Percentiles rank a stretch among this genome's conserved stretches.
phyloP scores from a whole-genome alignment of 2,329 filamentous ascomycete species.

The Raffaelea ambrosiae region DNA sequence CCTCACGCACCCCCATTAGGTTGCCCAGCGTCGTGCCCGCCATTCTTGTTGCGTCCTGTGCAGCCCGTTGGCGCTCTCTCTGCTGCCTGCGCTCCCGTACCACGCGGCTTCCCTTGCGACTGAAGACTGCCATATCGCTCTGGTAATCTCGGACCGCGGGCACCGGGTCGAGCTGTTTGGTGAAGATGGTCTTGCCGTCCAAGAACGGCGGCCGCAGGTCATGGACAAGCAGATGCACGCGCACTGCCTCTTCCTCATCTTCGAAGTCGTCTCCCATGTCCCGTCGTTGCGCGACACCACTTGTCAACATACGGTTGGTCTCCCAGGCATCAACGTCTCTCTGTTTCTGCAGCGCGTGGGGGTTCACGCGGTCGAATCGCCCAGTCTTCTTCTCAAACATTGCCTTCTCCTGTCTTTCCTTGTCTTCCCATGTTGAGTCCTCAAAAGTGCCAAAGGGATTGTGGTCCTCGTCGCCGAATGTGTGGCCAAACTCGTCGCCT shows the following conservation, averaged over 20 bases:
- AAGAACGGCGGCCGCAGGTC: constrained; percentile 91
- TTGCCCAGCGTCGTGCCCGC: constrained; percentile 90
- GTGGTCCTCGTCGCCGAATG: constrained; percentile 84
- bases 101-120: constrained; percentile 86
- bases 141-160: constrained; percentile 88
- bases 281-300: constrained; percentile 83
- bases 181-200: constrained; percentile 92
- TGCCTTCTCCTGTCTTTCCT: constrained; percentile 62
- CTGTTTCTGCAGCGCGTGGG: constrained; percentile 73
- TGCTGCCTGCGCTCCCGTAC: constrained; percentile 88
- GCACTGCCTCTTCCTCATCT: constrained; percentile 81
- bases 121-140: constrained; percentile 98
- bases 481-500: constrained; percentile 73
- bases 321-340: constrained; percentile 98
- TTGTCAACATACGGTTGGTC: constrained; percentile 95
- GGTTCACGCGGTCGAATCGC: constrained; percentile 57
- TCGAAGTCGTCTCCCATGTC: constrained; percentile 76
- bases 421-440: constrained; percentile 61
- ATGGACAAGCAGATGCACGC: constrained; percentile 86
- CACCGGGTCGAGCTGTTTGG: constrained; percentile 91
- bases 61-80: constrained; percentile 86
- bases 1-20: constrained; percentile 90
- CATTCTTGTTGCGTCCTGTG: constrained; percentile 88
- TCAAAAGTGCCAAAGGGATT: constrained; percentile 80
- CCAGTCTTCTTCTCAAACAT: constrained; percentile 73